phyloP scores from a whole-genome alignment of 306 rosid genomes.

The Adenanthera pavonina region DNA sequence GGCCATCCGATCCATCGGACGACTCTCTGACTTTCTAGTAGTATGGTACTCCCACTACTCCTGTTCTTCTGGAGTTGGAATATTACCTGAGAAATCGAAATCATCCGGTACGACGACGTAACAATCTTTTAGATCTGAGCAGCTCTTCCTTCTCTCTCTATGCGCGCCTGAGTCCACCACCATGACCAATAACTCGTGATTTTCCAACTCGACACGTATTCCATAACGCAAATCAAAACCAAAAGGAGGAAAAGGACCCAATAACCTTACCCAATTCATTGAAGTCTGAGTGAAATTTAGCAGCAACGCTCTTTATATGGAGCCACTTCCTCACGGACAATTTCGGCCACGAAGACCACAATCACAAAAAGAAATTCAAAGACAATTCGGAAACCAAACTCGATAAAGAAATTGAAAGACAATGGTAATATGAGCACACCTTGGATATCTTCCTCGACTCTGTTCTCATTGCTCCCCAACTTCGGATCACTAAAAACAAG shows the following conservation, averaged over 20 bases:
- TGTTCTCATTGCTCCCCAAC: slow-evolving; percentile 57
- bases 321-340: slow-evolving; percentile 65
- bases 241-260: background rate
- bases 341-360: slow-evolving; percentile 70
- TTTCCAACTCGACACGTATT: slow-evolving; percentile 1
- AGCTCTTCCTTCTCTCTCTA: slow-evolving; percentile 2
- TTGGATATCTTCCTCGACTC: slow-evolving; percentile 59
- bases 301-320: slow-evolving; percentile 46
- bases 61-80: background rate
- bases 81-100: slow-evolving; percentile 51
- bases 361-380: background rate
- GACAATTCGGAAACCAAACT: background rate
- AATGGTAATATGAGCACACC: slow-evolving; percentile 35
- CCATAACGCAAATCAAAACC: background rate
- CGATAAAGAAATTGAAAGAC: background rate
- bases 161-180: background rate
- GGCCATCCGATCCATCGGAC: background rate
- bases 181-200: background rate
- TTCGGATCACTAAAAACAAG: slow-evolving; percentile 27
- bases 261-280: slow-evolving; percentile 37
- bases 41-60: too few relatives aligned
- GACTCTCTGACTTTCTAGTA: background rate
- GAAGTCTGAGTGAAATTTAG: slow-evolving; percentile 58
- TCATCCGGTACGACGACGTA: slow-evolving; percentile 44
- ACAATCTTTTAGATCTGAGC: slow-evolving; percentile 1